Base-by-base conservation (phyloP, 192 early-diverging fungal species). In the Coemansia furcata region DNA sequence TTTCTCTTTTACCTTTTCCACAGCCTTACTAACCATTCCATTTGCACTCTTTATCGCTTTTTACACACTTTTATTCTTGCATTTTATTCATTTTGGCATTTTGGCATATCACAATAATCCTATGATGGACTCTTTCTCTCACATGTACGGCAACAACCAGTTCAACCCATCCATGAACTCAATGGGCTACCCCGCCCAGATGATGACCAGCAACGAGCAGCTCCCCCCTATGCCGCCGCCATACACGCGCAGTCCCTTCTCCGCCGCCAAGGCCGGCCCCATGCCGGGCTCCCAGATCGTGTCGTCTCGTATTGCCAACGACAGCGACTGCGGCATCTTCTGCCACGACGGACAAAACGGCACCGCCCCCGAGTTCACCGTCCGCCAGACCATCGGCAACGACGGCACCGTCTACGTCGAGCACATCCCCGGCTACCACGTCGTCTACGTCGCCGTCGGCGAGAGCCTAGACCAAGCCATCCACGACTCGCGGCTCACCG, bases 341-440 rank as follows among this genome's bases (percentile, higher is more conserved):
- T 66, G 64, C 74, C 68, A 66, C 43, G 68, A 70, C 64, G 30
- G 42, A 11, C 63, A 43, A 32, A 55, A 39, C 55, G 59, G 60
- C 60, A 50, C 50, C 32, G 11, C 61, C 15, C 15, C 55, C 33
- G 73, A 76, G 30, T 60, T 70, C 50, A 37, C 44, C 42, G 73
- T 69, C 19, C 67, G 73, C 14, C 73, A 76, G 36, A 76, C 66
- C 64, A 54, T 76, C 12, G 43, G 64, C 9, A 46, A 33, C 8
- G 73, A 76, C 50, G 62, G 67, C 17, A 32, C 62, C 2, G 68
- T 76, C 30, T 76, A 70, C 23, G 62, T 76, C 52, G 73, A 76
- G 68, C 73, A 76, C 52, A 44, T 76, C 15, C 67, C 63, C 6
- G 73, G 73, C 0, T 76, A 76, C 68, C 42, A 58, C 37, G 62